Evolutionary conservation across 2,329 filamentous ascomycete genomes (phyloP), one percentile per base, ranked within the genome.

Genomic region (Aspergillus sp.): DNA sequence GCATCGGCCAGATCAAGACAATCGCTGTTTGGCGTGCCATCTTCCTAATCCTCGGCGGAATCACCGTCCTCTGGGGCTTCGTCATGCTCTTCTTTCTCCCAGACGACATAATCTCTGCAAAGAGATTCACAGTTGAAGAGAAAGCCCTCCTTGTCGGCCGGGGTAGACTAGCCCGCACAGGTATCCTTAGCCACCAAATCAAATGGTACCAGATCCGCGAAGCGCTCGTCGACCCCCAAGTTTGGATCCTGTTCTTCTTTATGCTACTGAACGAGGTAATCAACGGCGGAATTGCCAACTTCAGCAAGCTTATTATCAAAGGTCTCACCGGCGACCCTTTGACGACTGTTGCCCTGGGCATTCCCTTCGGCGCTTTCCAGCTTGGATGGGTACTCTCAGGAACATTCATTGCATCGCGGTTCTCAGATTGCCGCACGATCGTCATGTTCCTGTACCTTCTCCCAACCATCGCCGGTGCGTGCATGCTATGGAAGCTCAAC

Each of bases 331-430:
- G 79, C 1, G 73, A 78, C 48, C 62, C 79, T 0, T 71, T 83
- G 0, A 64, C 74, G 7, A 84, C 83, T 0, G 82, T 81, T 0
- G 79, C 79, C 0, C 74, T 82, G 3, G 83, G 82, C 0, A 85
- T 86, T 33, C 84, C 83, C 0, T 77, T 80, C 44, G 83, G 83
- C 5, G 79, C 75, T 1, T 84, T 82, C 62, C 81, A 83, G 55
- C 75, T 83, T 3, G 67, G 83, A n/a, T 70, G 61, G 44, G 79
- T 86, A 37, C 75, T 85, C 9, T 74, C 76, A 0, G 83, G 82
- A 2, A 79, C 82, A 1, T 85, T 73, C 51, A 65, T 83, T 2
- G 82, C 84, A 0, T 80, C 80, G 3, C 75, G 71, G n/a, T 73
- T 83, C 59, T 76, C 74, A 52, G 83, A 85, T 48, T 69, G 73